A percentile compares a stretch with the other conserved stretches of the same genome.
phyloP scores from a whole-genome alignment of 169 alveolate genomes.

The Plasmodium vivax region DNA sequence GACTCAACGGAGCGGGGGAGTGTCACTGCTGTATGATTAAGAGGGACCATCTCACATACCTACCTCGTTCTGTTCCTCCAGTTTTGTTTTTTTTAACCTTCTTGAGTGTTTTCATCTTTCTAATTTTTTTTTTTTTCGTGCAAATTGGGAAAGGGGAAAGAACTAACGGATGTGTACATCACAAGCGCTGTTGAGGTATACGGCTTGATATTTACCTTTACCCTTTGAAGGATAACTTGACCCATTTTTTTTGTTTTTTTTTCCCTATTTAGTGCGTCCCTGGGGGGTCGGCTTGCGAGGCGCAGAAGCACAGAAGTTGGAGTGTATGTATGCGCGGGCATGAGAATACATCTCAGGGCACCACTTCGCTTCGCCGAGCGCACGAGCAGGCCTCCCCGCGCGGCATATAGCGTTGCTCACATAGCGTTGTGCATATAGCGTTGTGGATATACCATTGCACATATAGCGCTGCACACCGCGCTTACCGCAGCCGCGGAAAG shows the following conservation, averaged over 20 bases:
- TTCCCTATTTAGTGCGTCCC: background rate
- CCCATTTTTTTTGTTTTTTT: background rate
- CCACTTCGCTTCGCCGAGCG: background rate
- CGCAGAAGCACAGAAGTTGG: background rate
- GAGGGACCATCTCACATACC: background rate
- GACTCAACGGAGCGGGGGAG: background rate
- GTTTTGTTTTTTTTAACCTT: background rate
- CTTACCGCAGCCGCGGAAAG: too few species aligned
- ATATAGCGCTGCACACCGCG: too few species aligned
- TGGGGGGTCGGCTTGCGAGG: background rate
- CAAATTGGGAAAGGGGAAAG: background rate
- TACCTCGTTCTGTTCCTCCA: background rate
- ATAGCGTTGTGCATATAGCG: too few species aligned
- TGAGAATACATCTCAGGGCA: background rate
- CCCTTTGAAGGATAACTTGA: background rate
- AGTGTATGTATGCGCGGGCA: background rate
- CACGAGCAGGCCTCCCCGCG: background rate
- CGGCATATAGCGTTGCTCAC: background rate
- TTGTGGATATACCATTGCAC: too few species aligned
- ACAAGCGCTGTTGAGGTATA: background rate
- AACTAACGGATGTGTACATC: background rate
- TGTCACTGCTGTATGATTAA: background rate
- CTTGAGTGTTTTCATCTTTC: background rate
- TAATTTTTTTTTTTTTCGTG: background rate
- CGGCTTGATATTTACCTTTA: background rate